These are phyloP conservation scores for Fonsecaea monophora DNA, from an alignment of 2,329 filamentous ascomycete genomes.

Conservation along the genomic window DNA sequence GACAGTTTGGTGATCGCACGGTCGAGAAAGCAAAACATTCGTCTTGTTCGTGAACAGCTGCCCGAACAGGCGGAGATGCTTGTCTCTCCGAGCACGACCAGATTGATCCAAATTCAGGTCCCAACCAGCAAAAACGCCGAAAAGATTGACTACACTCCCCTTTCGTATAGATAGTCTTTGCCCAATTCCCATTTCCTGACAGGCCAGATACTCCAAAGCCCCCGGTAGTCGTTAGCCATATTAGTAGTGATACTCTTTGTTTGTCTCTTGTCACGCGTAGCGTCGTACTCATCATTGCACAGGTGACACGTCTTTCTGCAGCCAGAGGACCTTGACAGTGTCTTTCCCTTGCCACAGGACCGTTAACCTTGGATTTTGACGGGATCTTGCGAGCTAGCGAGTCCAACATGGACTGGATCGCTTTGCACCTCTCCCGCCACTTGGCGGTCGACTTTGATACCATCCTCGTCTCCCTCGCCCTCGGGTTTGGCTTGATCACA, in stretches of 20 bases:
- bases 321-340: conserved; percentile 5
- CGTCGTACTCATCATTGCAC: background rate
- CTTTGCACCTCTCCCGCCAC: background rate
- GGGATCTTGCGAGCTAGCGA: background rate
- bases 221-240: conserved; percentile 3
- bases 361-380: background rate
- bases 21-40: background rate
- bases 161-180: background rate
- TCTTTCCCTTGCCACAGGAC: background rate
- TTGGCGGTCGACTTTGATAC: background rate
- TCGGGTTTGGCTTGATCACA: conserved; percentile 13
- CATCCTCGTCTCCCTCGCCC: conserved; percentile 12
- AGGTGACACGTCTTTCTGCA: conserved; percentile 1
- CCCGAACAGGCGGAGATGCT: background rate
- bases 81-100: background rate
- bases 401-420: background rate
- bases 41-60: background rate
- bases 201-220: background rate
- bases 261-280: background rate
- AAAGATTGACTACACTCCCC: background rate
- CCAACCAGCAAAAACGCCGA: background rate
- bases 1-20: background rate
- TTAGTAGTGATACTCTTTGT: background rate
- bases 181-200: background rate
- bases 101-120: background rate